These are phyloP conservation scores for Hordeum pubiflorum DNA, from an alignment of 202 grass and related monocot species.

Conservation along the genomic window DNA sequence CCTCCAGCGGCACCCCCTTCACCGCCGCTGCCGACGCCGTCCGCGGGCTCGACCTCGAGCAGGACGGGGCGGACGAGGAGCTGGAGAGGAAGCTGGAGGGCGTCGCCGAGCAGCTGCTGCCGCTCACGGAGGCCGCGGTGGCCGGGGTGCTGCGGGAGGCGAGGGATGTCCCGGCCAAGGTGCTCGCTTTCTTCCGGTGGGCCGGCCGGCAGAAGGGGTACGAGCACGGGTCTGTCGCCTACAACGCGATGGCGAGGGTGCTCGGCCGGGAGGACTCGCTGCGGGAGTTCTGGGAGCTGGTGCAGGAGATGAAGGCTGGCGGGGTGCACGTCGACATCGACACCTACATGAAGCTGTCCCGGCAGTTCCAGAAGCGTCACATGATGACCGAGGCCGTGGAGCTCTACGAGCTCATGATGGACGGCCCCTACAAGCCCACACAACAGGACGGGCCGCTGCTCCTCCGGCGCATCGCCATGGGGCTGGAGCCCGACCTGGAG, in stretches of 20 bases:
- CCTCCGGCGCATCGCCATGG: constrained; percentile 51
- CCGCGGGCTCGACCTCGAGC: constrained; percentile 15
- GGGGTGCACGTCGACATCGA: constrained; percentile 67
- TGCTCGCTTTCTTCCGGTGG: constrained; percentile 75
- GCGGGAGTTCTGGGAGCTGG: constrained; percentile 54
- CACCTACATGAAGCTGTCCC: constrained; percentile 70
- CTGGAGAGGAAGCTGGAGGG: constrained; percentile 33
- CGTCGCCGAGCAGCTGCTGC: constrained; percentile 14
- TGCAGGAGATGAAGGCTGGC: constrained; percentile 56
- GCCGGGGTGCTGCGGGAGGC: constrained; percentile 54
- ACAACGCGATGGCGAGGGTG: constrained; percentile 71
- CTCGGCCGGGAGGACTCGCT: constrained; percentile 55
- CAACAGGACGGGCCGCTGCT: constrained; percentile 49
- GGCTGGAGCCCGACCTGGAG: constrained; percentile 42
- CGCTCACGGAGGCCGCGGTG: constrained; percentile 46
- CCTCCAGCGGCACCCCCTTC: constrained; percentile 5
- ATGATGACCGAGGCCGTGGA: constrained; percentile 59
- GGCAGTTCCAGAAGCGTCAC: constrained; percentile 60
- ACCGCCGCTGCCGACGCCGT: constrained; percentile 31
- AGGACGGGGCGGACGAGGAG: neutral
- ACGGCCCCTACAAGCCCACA: constrained; percentile 66
- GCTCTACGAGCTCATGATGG: constrained; percentile 95
- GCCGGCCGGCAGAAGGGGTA: constrained; percentile 27
- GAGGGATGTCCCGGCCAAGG: constrained; percentile 43
- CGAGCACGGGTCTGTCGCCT: constrained; percentile 40